Evolutionary conservation across 2,329 filamentous ascomycete genomes (phyloP).

Genomic region (Neofusicoccum sp.): DNA sequence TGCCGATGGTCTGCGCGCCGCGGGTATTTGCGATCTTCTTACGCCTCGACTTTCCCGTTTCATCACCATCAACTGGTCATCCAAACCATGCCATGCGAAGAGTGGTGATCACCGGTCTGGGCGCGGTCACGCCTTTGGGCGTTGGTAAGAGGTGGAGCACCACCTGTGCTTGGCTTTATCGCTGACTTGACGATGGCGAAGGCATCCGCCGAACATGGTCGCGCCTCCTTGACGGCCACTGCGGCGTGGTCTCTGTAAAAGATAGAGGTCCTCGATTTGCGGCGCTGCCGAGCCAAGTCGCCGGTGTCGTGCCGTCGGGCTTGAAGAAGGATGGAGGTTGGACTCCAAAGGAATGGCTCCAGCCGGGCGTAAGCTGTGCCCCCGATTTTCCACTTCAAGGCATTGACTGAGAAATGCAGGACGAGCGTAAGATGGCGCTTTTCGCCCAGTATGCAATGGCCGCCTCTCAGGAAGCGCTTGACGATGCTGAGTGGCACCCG

Average conservation of each 20-base stretch:
- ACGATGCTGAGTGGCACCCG: conserved; percentile 76
- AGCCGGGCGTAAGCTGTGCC: conserved; percentile 30
- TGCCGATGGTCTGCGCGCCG: conserved; percentile 3
- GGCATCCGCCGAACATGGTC: conserved; percentile 75
- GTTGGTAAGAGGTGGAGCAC: conserved; percentile 54
- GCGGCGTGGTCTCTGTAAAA: conserved; percentile 74
- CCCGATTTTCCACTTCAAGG: neutral
- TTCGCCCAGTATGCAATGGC: conserved; percentile 92
- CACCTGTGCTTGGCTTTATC: neutral
- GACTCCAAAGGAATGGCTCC: conserved; percentile 49
- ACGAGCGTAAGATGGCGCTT: conserved; percentile 76
- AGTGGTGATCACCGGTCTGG: conserved; percentile 51
- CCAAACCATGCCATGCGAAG: conserved; percentile 38
- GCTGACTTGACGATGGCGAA: conserved; percentile 27
- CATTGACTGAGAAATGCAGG: conserved; percentile 52
- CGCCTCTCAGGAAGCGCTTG: conserved; percentile 79
- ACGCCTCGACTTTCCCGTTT: neutral
- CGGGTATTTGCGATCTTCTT: neutral
- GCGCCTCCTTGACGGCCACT: conserved; percentile 74
- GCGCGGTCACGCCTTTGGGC: conserved; percentile 65
- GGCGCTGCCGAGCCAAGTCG: conserved; percentile 78
- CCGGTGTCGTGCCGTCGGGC: conserved; percentile 72
- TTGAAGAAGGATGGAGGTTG: conserved; percentile 42
- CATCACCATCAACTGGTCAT: conserved; percentile 2
- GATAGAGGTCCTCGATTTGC: conserved; percentile 63